A percentile compares a stretch with the other conserved stretches of the same genome.
Conservation (phyloP, 2,329 filamentous ascomycete genomes). For the Rachicladosporium sp. region DNA sequence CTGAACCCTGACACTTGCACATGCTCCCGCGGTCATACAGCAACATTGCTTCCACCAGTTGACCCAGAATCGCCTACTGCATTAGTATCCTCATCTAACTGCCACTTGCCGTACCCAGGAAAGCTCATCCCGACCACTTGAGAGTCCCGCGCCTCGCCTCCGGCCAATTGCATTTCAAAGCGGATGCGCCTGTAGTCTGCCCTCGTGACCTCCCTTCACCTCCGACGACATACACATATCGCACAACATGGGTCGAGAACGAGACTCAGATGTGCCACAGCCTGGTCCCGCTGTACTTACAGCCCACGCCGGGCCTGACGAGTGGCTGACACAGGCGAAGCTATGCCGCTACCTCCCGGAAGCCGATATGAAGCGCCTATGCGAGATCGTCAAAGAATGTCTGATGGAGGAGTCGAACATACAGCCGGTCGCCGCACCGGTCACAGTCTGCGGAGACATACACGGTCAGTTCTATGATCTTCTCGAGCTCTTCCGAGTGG, state of each 20-base stretch:
- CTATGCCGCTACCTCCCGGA: slow-evolving; percentile 96
- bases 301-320: slow-evolving; percentile 74
- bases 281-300: slow-evolving; percentile 80
- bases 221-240: slow-evolving; percentile 1
- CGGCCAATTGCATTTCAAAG: too few species aligned
- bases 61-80: too few species aligned
- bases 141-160: too few species aligned
- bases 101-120: too few species aligned
- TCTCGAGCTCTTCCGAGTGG: slow-evolving; percentile 89
- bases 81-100: too few species aligned
- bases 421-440: slow-evolving; percentile 90
- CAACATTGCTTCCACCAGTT: too few species aligned
- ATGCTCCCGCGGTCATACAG: too few species aligned
- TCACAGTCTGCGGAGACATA: slow-evolving; percentile 95
- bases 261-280: slow-evolving; percentile 56
- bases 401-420: slow-evolving; percentile 99
- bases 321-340: slow-evolving; percentile 94
- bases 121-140: too few species aligned
- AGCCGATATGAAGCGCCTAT: slow-evolving; percentile 94
- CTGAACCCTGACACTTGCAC: too few species aligned
- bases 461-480: slow-evolving; percentile 98
- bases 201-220: slow-evolving; percentile 5
- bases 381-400: slow-evolving; percentile 97
- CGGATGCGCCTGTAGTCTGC: too few species aligned
- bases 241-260: slow-evolving; percentile 33